phyloP scores from a whole-genome alignment of 2,329 filamentous ascomycete species.

The Phyllosticta citribraziliensis region DNA sequence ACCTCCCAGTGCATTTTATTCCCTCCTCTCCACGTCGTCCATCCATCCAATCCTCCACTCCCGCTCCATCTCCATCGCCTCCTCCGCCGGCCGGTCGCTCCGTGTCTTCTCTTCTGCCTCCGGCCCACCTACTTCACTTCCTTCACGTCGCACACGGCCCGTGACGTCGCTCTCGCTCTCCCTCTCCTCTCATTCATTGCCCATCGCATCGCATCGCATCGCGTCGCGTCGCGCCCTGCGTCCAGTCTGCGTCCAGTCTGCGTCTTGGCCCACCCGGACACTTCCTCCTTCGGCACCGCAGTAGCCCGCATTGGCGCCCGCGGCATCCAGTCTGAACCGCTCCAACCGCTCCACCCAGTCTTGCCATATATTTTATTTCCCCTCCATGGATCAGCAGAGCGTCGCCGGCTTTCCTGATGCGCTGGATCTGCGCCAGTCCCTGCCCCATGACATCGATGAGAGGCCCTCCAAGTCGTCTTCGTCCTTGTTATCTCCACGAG shows the following conservation, averaged over 20 bases:
- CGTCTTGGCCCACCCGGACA: not conserved
- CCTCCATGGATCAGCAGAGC: constrained; percentile 6
- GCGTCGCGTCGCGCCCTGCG: not conserved
- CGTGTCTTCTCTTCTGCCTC: not conserved
- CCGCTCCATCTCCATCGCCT: not conserved
- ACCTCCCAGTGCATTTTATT: not conserved
- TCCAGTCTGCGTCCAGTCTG: not conserved
- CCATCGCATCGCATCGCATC: not conserved
- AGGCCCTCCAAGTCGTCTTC: not conserved
- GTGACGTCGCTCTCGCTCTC: not conserved
- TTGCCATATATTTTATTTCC: constrained; percentile 2
- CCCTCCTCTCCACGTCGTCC: not conserved
- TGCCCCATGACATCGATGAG: constrained; percentile 7
- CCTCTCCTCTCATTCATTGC: not conserved
- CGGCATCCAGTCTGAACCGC: not conserved
- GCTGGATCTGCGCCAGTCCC: constrained; percentile 10
- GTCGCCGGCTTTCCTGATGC: constrained; percentile 6
- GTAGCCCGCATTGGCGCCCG: not conserved
- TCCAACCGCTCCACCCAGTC: not conserved
- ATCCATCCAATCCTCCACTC: not conserved
- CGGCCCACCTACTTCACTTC: no score
- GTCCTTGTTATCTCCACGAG: constrained; percentile 4
- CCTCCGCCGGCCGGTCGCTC: not conserved
- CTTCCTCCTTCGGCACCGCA: not conserved
- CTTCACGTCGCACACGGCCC: not conserved